Evolutionary conservation across 495 filamentous ascomycete species (phyloP).

Genomic region (Trichoderma asperelloides): DNA sequence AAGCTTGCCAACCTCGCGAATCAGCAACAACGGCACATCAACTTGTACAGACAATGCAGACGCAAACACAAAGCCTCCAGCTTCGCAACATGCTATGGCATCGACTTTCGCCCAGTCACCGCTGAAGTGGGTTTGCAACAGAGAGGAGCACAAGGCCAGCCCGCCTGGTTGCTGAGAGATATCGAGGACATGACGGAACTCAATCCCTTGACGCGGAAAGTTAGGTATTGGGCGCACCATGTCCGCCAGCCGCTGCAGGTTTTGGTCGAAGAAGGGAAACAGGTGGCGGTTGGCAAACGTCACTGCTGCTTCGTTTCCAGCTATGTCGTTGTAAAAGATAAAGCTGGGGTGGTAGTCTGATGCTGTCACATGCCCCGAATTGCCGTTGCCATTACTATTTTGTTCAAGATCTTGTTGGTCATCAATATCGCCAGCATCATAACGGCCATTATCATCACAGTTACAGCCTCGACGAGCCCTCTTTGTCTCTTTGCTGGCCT

Average conservation of each 20-base stretch:
- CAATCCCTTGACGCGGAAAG: slow-evolving; percentile 44
- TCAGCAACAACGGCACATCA: slow-evolving; percentile 40
- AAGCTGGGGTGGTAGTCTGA: slow-evolving; percentile 36
- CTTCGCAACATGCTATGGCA: slow-evolving; percentile 45
- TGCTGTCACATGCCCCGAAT: too few species aligned
- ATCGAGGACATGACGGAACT: slow-evolving; percentile 51
- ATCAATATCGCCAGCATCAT: slow-evolving; percentile 9
- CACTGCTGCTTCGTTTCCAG: slow-evolving; percentile 29
- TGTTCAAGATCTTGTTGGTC: slow-evolving; percentile 21
- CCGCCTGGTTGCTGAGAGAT: slow-evolving; percentile 48
- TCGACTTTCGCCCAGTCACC: slow-evolving; percentile 42
- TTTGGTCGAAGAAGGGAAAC: slow-evolving; percentile 41
- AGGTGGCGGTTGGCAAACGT: slow-evolving; percentile 38
- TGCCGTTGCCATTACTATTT: too few species aligned
- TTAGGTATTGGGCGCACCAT: slow-evolving; percentile 43
- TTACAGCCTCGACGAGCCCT: slow-evolving; percentile 28
- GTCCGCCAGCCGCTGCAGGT: slow-evolving; percentile 39
- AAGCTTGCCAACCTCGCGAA: slow-evolving; percentile 51
- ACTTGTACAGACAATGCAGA: slow-evolving; percentile 41
- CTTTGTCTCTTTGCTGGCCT: slow-evolving; percentile 37
- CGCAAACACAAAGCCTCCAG: slow-evolving; percentile 51
- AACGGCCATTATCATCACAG: slow-evolving; percentile 19
- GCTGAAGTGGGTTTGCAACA: slow-evolving; percentile 40
- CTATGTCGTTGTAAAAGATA: slow-evolving; percentile 42
- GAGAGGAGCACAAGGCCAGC: slow-evolving; percentile 43